Evolutionary conservation across 73 alveolate genomes (phyloP), one percentile per base, ranked within the genome.

Genomic region (Symbiodinium natans): DNA sequence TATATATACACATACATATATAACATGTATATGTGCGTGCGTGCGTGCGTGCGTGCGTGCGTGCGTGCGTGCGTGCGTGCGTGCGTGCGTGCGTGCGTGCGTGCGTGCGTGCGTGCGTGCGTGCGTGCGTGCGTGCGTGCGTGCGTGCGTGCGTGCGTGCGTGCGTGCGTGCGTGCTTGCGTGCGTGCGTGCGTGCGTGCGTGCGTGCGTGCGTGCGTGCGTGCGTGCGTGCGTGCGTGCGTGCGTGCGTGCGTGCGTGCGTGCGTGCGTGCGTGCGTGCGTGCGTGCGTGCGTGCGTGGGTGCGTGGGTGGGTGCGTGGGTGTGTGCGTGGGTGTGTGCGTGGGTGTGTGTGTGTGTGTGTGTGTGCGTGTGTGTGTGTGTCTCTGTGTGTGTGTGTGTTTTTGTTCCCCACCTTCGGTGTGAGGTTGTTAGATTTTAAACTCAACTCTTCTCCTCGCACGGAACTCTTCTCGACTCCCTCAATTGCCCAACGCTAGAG

Each of bases 221-320:
- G 97, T 99, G 99, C 46, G 99, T 99, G 98, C 99, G 99, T 21
- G 99, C 99, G 23, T 99, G 99, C 29, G 99, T 92, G 93, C 99
- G 99, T 29, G 99, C 99, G 34, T 99, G 56, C 46, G 59, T 33
- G 82, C 80, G 80, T 63, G 82, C 73, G 83, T 40, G 83, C 40
- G 68, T 42, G 85, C 59, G 88, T 71, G 41, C 59, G 85, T 41
- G 92, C 36, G 68, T 52, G 75, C 40, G 82, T 71, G 46, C 38
- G 68, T 59, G 74, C 34, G 59, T 63, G 68, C 40, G 63, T 92
- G 82, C 36, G 92, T 74, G 52, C 88, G 27, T 54, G 43, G 9
- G 56, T 21, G 87, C 31, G 38, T 39, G 27, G 48, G 85, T 59
- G 68, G 17, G 82, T 56, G 56, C 38, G 82, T 92, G 75, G 15